Conservation (phyloP, 2,329 filamentous ascomycete genomes). For the Fusarium humuli region DNA sequence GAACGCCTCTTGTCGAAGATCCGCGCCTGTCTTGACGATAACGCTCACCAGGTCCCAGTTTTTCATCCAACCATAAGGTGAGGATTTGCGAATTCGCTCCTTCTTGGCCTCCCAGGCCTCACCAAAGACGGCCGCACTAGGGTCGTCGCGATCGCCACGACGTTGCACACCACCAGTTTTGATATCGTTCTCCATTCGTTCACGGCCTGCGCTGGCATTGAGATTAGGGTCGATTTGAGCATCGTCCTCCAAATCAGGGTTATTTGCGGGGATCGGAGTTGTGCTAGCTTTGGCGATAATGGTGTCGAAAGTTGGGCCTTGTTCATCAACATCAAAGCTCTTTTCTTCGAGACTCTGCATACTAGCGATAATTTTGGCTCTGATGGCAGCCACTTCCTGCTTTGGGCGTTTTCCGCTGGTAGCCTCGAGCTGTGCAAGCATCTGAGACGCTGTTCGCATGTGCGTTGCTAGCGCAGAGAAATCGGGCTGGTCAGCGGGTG, state of each 20-base stretch:
- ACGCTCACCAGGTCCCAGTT: slow-evolving; percentile 90
- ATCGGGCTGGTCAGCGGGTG: slow-evolving; percentile 76
- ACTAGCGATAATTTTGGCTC: slow-evolving; percentile 87
- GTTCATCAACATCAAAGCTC: slow-evolving; percentile 81
- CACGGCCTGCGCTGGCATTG: slow-evolving; percentile 79
- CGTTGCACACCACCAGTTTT: slow-evolving; percentile 86
- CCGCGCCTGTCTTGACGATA: slow-evolving; percentile 87
- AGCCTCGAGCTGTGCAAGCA: slow-evolving; percentile 85
- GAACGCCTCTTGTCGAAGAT: slow-evolving; percentile 86
- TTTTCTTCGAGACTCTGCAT: slow-evolving; percentile 91
- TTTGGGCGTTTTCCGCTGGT: slow-evolving; percentile 84
- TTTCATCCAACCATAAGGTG: slow-evolving; percentile 89
- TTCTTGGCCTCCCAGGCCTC: slow-evolving; percentile 88
- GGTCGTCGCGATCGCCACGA: slow-evolving; percentile 85
- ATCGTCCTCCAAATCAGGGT: slow-evolving; percentile 68
- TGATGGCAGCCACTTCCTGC: slow-evolving; percentile 84
- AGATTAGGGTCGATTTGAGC: slow-evolving; percentile 63
- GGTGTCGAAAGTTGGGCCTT: slow-evolving; percentile 80
- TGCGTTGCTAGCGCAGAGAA: slow-evolving; percentile 86
- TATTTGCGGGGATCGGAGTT: slow-evolving; percentile 53
- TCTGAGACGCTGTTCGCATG: slow-evolving; percentile 88
- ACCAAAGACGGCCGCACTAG: slow-evolving; percentile 86
- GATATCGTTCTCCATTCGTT: slow-evolving; percentile 89
- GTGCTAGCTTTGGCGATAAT: slow-evolving; percentile 81
- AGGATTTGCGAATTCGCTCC: slow-evolving; percentile 84